Evolutionary conservation across 129 eudicot species (phyloP).

Genomic region (Escallonia herrerae): DNA sequence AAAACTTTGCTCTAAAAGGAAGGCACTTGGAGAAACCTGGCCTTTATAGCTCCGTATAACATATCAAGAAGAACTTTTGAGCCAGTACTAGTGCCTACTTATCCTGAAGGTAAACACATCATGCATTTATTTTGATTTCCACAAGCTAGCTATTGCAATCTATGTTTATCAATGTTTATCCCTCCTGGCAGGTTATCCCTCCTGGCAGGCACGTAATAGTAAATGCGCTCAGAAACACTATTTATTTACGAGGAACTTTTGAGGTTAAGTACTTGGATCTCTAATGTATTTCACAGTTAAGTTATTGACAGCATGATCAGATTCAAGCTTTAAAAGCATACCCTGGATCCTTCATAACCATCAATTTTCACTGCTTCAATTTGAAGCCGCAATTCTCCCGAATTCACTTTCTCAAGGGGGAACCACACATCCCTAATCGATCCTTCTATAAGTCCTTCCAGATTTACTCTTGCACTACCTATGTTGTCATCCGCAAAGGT

Average conservation of each 20-base stretch:
- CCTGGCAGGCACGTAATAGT: too few relatives aligned
- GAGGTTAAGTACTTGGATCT: neutral
- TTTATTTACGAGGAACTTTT: neutral
- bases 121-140: too few relatives aligned
- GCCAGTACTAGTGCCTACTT: too few relatives aligned
- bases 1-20: too few relatives aligned
- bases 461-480: slow-evolving; percentile 86
- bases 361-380: slow-evolving; percentile 60
- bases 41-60: too few relatives aligned
- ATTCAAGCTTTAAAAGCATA: slow-evolving; percentile 19
- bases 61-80: too few relatives aligned
- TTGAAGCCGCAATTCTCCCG: slow-evolving; percentile 78
- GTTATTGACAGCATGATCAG: neutral
- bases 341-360: slow-evolving; percentile 46
- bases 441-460: slow-evolving; percentile 85
- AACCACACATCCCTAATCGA: slow-evolving; percentile 70
- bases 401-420: slow-evolving; percentile 89
- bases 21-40: too few relatives aligned
- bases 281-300: neutral
- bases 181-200: too few relatives aligned
- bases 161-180: too few relatives aligned
- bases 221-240: too few relatives aligned
- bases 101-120: too few relatives aligned
- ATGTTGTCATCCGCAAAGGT: slow-evolving; percentile 77
- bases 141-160: too few relatives aligned